These are phyloP conservation scores for Graphiopsis chlorocephala DNA, from an alignment of 2,329 filamentous ascomycete species.

Conservation along the genomic window DNA sequence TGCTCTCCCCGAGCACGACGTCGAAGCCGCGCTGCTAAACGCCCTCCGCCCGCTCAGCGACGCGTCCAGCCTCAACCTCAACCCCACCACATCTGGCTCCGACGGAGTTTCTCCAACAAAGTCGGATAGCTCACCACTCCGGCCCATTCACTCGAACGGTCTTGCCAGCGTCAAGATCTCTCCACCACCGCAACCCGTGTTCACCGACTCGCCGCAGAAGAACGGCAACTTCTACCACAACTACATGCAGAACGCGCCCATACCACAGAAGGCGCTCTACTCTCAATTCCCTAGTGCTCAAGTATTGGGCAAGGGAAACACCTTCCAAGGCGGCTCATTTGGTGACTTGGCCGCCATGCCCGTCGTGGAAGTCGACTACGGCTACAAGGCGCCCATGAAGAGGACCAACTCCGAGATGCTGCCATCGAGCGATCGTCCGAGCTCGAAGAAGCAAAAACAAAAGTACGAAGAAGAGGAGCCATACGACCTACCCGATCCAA, in stretches of 20 bases:
- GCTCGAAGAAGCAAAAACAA: slow-evolving; percentile 64
- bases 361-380: slow-evolving; percentile 45
- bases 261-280: slow-evolving; percentile 19
- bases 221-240: slow-evolving; percentile 43
- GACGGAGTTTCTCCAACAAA: slow-evolving; percentile 70
- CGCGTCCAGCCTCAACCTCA: slow-evolving; percentile 62
- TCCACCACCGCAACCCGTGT: slow-evolving; percentile 56
- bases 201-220: slow-evolving; percentile 69
- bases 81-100: slow-evolving; percentile 55
- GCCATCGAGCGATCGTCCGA: slow-evolving; percentile 63
- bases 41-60: slow-evolving; percentile 43
- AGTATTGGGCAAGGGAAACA: slow-evolving; percentile 26
- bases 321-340: slow-evolving; percentile 29
- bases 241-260: slow-evolving; percentile 30
- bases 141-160: slow-evolving; percentile 60
- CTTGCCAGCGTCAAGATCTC: slow-evolving; percentile 67
- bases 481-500: slow-evolving; percentile 62
- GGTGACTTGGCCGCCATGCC: slow-evolving; percentile 36
- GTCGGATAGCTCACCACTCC: slow-evolving; percentile 57
- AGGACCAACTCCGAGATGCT: slow-evolving; percentile 63
- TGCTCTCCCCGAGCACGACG: slow-evolving; percentile 42
- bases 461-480: slow-evolving; percentile 51
- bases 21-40: slow-evolving; percentile 54
- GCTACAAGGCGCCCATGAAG: slow-evolving; percentile 47
- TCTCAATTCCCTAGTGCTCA: slow-evolving; percentile 6